Evolutionary conservation across 2,329 filamentous ascomycete species (phyloP).

Genomic region (Hyphodiscus sp.): DNA sequence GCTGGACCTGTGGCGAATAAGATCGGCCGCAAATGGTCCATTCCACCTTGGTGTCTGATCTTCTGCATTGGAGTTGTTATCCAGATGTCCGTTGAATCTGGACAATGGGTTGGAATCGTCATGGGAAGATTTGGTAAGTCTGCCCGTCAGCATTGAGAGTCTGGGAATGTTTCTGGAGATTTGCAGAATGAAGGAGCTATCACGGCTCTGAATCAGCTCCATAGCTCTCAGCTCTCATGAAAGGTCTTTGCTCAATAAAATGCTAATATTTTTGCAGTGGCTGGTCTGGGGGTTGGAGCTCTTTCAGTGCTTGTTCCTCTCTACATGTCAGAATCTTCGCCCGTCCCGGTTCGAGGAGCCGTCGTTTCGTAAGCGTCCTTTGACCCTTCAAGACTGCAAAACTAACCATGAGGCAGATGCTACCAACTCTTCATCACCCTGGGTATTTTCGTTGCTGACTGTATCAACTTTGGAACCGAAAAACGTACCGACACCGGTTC

Average conservation of each 20-base stretch:
- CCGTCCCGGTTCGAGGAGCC: constrained; percentile 55
- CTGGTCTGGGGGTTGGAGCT: constrained; percentile 61
- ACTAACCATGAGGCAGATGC: constrained; percentile 32
- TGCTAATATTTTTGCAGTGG: constrained; percentile 40
- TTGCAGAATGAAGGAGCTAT: background rate
- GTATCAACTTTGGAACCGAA: constrained; percentile 45
- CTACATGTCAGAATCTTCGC: constrained; percentile 60
- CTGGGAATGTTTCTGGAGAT: background rate
- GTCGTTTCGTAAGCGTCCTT: constrained; percentile 43
- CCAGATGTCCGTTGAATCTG: constrained; percentile 50
- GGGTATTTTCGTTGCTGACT: constrained; percentile 54
- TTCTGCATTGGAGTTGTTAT: constrained; percentile 60
- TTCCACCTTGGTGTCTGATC: constrained; percentile 45
- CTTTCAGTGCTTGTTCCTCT: constrained; percentile 61
- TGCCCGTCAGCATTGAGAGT: too few species aligned
- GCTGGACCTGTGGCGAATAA: constrained; percentile 64
- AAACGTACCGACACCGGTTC: constrained; percentile 35
- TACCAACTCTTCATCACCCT: constrained; percentile 71
- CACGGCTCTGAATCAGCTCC: too few species aligned
- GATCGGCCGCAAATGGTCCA: constrained; percentile 55
- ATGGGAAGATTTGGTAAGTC: constrained; percentile 42
- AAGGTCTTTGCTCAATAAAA: background rate
- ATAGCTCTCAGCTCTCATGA: background rate
- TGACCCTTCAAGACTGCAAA: background rate
- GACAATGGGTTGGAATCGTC: constrained; percentile 55